Base-by-base conservation (phyloP, 495 filamentous ascomycete species). In the Penicillium tannophilum region DNA sequence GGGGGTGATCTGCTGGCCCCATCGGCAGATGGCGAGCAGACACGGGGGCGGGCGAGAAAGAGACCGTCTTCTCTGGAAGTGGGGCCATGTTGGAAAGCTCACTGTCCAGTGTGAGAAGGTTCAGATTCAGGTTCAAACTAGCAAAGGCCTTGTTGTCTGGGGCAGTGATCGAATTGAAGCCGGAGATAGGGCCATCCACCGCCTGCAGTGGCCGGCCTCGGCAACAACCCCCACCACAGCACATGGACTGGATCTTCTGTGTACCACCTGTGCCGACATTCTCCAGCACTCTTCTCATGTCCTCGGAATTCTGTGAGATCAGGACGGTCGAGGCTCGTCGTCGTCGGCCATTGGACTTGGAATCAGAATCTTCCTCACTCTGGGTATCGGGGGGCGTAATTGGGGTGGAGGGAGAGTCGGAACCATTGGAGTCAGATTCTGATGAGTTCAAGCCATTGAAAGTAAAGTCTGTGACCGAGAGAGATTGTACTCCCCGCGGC, bases 211-310 rank as follows among this genome's bases (percentile, higher is more conserved):
- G 81, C 50, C 87, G 77, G 52, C 86, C 79, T 65, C 91, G 82
- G 71, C 93, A 97, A 76, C 95, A 97, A 43, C 93, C 93, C 52
- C 93, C 92, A 33, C 94, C 94, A 70, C 94, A 98, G 78, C 95
- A 98, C 52, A 82, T 65, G 23, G 76, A 88, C 75, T 76, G 82
- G 64, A 79, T 72, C 77, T 78, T 88, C 49, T 80, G 79, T 16
- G 78, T 81, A 16, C 73, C 76, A 51, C 66, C 63, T 35, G 60
- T 62, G 49, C 80, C 70, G n/a, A 78, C 71, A 67, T 73, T 70
- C 62, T 74, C 65, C 60, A 79, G 56, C 41, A 96, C 82, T 58
- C 87, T 78, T 64, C 85, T 81, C 58, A 95, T 87, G 64, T 93
- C 90, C 23, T 85, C 81, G 0, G 88, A 82, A 69, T 83, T 90